Evolutionary conservation across 2,329 filamentous ascomycete species (phyloP).

Genomic region (Ophiostoma australiae): DNA sequence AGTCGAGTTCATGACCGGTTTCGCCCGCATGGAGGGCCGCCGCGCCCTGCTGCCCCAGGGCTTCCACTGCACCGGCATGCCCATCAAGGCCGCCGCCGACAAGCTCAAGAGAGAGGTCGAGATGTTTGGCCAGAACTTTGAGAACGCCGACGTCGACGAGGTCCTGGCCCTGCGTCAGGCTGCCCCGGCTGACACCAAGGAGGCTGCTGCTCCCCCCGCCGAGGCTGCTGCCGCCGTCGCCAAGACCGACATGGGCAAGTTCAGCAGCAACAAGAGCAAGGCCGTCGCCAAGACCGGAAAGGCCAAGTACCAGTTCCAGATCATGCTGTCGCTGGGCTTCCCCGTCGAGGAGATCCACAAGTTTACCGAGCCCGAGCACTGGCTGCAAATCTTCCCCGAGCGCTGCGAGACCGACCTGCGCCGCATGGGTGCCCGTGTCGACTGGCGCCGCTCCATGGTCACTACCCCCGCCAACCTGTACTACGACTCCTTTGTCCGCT

Average conservation of each 20-base stretch:
- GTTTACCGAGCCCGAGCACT: constrained; percentile 73
- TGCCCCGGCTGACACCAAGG: constrained; percentile 67
- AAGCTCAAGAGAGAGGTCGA: constrained; percentile 87
- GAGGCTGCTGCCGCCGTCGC: constrained; percentile 39
- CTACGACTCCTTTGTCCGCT: constrained; percentile 90
- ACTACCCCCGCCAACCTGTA: constrained; percentile 96
- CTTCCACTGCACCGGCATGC: constrained; percentile 96
- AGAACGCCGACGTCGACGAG: constrained; percentile 49
- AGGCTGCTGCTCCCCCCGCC: constrained; percentile 67
- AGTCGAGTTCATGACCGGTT: constrained; percentile 85
- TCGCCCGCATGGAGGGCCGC: constrained; percentile 86
- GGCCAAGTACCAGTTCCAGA: constrained; percentile 89
- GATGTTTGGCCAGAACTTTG: constrained; percentile 81
- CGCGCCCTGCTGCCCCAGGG: constrained; percentile 82
- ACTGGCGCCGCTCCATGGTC: constrained; percentile 88
- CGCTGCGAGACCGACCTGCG: constrained; percentile 70
- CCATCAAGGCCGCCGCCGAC: constrained; percentile 92
- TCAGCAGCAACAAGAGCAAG: constrained; percentile 88
- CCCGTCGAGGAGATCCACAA: constrained; percentile 83
- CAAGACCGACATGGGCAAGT: constrained; percentile 88
- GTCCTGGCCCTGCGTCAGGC: constrained; percentile 47
- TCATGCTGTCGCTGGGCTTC: constrained; percentile 83
- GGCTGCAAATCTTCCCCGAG: constrained; percentile 89
- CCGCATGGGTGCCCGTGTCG: constrained; percentile 78
- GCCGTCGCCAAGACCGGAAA: constrained; percentile 83